These are phyloP conservation scores for Brasilioporus rufonigricans DNA, from an alignment of 768 basidiomycete species.

Conservation along the genomic window DNA sequence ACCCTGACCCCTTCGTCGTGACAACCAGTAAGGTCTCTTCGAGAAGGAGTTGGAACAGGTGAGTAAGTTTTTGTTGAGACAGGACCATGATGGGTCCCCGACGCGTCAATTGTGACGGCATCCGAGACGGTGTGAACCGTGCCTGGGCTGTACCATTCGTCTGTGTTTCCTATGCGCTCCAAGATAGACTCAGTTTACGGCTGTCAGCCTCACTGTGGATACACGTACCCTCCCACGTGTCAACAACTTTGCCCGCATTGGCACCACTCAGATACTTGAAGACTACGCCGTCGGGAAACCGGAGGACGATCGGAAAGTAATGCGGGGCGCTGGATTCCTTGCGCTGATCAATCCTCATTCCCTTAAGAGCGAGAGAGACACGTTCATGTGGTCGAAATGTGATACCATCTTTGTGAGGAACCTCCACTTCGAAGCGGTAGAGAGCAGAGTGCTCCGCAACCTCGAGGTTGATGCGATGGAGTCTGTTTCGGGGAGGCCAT, in stretches of 20 bases:
- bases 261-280: conserved; percentile 36
- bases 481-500: conserved; percentile 35
- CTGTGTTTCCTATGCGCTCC: conserved; percentile 10
- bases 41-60: background rate
- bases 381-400: conserved; percentile 41
- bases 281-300: conserved; percentile 42
- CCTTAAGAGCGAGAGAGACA: conserved; percentile 48
- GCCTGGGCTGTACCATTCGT: conserved; percentile 29
- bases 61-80: background rate
- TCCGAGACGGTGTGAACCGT: conserved; percentile 12
- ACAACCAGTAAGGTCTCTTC: background rate
- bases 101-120: conserved; percentile 6
- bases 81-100: background rate
- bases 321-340: conserved; percentile 26
- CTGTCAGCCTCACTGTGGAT: background rate
- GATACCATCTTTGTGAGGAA: conserved; percentile 36
- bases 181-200: background rate
- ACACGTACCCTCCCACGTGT: conserved; percentile 43
- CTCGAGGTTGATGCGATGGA: conserved; percentile 33
- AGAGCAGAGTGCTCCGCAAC: conserved; percentile 9
- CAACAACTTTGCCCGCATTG: conserved; percentile 30
- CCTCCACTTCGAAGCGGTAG: conserved; percentile 39
- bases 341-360: conserved; percentile 35
- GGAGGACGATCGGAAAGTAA: conserved; percentile 40
- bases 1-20: background rate